phyloP scores from a whole-genome alignment of 495 filamentous ascomycete genomes.

The Aspergillus kassunensis region DNA sequence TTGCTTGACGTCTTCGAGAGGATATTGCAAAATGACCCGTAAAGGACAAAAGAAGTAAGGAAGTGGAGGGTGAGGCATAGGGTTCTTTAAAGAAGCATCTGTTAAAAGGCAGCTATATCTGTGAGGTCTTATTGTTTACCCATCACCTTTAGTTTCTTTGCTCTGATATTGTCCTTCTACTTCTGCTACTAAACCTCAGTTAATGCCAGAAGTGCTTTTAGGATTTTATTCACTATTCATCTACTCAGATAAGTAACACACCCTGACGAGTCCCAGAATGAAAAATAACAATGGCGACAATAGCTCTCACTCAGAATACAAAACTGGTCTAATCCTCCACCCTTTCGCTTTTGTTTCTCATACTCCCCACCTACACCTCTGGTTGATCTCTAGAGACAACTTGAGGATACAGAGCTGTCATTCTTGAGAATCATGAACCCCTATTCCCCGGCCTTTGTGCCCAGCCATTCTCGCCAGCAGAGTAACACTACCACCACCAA shows the following conservation, averaged over 20 bases:
- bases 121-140: background rate
- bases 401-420: background rate
- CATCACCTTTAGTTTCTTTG: background rate
- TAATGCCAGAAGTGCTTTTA: background rate
- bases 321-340: conserved; percentile 15
- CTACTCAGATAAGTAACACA: background rate
- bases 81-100: too few species aligned
- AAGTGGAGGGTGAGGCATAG: too few species aligned
- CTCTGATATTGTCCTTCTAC: background rate
- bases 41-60: too few species aligned
- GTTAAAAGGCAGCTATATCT: too few species aligned
- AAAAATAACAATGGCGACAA: background rate
- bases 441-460: conserved; percentile 4
- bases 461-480: background rate
- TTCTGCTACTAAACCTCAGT: background rate
- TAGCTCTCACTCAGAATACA: background rate
- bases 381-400: background rate
- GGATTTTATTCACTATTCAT: background rate
- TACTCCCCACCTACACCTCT: conserved; percentile 7
- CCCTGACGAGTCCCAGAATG: background rate
- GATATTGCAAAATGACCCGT: too few species aligned
- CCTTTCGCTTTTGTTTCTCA: conserved; percentile 18
- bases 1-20: too few species aligned
- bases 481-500: conserved; percentile 3
- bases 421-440: conserved; percentile 7